phyloP scores from a whole-genome alignment of 176 grass and related monocot genomes.

The Lolium multiflorum region DNA sequence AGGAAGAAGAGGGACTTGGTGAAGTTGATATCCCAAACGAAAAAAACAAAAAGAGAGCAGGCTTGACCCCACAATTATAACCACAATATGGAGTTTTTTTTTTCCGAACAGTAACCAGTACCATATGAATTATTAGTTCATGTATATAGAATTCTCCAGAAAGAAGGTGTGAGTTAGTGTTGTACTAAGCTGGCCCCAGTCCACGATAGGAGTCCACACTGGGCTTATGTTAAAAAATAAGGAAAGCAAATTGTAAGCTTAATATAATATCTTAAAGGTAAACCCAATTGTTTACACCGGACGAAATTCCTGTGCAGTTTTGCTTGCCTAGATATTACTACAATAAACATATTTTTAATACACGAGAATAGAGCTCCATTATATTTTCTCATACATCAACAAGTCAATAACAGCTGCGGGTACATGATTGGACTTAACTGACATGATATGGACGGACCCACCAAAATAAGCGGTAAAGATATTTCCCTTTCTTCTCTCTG shows the following conservation, averaged over 20 bases:
- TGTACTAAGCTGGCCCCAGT: neutral
- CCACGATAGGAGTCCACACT: neutral
- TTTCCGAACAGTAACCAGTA: neutral
- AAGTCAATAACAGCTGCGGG: neutral
- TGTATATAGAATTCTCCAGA: neutral
- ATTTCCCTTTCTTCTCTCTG: constrained; percentile 4
- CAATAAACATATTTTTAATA: neutral
- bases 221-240: neutral
- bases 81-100: neutral
- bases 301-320: neutral
- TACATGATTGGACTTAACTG: constrained; percentile 5
- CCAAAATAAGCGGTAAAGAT: neutral
- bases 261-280: neutral
- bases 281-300: neutral
- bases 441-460: neutral
- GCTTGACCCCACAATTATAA: neutral
- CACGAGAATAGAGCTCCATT: neutral
- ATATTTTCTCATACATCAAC: neutral
- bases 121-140: neutral
- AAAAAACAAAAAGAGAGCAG: neutral
- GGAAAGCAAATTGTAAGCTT: neutral
- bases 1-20: constrained; percentile 2
- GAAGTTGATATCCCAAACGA: neutral
- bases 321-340: constrained; percentile 8
- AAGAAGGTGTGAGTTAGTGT: neutral